A percentile compares a stretch with the other conserved stretches of the same genome.
Conservation (phyloP, 371 early-diverging fungal species). For the Chytridium lagenaria region DNA sequence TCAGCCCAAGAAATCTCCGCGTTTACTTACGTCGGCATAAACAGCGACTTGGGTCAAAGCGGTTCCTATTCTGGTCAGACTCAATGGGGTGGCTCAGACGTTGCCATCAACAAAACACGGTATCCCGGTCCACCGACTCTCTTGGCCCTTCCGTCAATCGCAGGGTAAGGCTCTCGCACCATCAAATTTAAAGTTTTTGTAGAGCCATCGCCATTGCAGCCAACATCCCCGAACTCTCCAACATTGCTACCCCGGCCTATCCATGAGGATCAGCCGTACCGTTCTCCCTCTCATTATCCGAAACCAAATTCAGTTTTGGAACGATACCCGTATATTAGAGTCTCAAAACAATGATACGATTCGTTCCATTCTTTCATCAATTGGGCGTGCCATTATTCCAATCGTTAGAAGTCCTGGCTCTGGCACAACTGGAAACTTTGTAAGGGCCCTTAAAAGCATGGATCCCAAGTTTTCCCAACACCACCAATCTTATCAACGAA, state of each 20-base stretch:
- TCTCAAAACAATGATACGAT: background rate
- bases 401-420: conserved; percentile 17
- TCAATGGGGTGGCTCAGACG: conserved; percentile 14
- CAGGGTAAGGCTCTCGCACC: conserved; percentile 1
- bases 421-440: conserved; percentile 1
- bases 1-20: background rate
- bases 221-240: conserved; percentile 9
- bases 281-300: conserved; percentile 12
- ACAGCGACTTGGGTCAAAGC: conserved; percentile 1
- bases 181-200: background rate
- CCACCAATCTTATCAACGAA: background rate
- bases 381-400: background rate
- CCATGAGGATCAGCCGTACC: background rate
- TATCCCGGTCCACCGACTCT: conserved; percentile 15
- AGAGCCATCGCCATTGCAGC: conserved; percentile 18
- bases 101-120: background rate
- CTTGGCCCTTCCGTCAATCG: conserved; percentile 6
- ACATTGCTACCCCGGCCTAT: background rate
- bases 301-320: background rate
- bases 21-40: background rate
- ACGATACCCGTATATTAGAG: conserved; percentile 5
- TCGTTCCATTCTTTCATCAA: background rate
- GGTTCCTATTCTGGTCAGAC: background rate
- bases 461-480: conserved; percentile 13
- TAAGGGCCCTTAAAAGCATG: conserved; percentile 15